These are phyloP conservation scores for Chrysoporthe cubensis DNA, from an alignment of 2,329 filamentous ascomycete genomes.

Conservation along the genomic window DNA sequence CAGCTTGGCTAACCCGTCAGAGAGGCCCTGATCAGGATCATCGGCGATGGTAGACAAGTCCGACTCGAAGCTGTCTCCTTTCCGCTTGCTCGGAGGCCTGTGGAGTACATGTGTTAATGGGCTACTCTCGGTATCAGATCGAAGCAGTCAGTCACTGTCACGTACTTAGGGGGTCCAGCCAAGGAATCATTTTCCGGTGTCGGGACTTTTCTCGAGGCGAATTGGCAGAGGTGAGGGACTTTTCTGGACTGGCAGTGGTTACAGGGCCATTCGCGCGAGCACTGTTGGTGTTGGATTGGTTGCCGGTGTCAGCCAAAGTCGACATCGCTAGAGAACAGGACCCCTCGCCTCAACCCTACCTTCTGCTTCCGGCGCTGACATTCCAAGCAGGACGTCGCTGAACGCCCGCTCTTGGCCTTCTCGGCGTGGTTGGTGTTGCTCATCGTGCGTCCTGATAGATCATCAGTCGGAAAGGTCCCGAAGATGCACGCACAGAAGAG, in stretches of 20 bases:
- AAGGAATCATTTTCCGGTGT: constrained; percentile 27
- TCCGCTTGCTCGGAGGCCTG: constrained; percentile 34
- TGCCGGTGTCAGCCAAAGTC: constrained; percentile 13
- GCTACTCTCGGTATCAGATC: neutral
- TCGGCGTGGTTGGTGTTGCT: constrained; percentile 21
- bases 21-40: constrained; percentile 22
- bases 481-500: neutral
- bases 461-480: neutral
- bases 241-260: constrained; percentile 53
- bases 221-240: constrained; percentile 53
- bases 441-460: constrained; percentile 4
- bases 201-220: constrained; percentile 40
- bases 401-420: constrained; percentile 26
- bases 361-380: constrained; percentile 57
- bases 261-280: constrained; percentile 54
- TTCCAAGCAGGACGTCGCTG: constrained; percentile 45
- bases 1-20: constrained; percentile 26
- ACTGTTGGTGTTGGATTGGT: constrained; percentile 38
- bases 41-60: constrained; percentile 26
- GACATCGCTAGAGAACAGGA: neutral
- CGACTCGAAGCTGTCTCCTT: constrained; percentile 28
- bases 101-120: neutral
- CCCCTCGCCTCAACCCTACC: constrained; percentile 35
- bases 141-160: neutral
- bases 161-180: constrained; percentile 18